Conservation (phyloP, 164 flowering plant species). For the Dillenia suffruticosa region DNA sequence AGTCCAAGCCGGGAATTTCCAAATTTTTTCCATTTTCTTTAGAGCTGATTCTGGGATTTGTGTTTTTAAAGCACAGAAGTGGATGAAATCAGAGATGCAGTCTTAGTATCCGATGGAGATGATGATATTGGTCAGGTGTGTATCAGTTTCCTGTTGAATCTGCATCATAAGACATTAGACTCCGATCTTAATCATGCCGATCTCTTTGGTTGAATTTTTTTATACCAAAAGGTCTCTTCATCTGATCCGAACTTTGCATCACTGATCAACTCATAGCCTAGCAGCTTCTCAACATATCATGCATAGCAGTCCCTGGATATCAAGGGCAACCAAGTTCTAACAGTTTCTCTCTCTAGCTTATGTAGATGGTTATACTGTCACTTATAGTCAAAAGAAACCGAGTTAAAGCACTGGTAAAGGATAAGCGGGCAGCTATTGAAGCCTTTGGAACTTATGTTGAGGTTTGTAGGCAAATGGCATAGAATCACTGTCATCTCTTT, state of each 20-base stretch:
- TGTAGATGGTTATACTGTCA: conserved; percentile 81
- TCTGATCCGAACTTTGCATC: too few species aligned
- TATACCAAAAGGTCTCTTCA: too few species aligned
- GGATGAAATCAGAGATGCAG: conserved; percentile 75
- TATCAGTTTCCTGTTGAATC: neutral
- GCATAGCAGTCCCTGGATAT: too few species aligned
- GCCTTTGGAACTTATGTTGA: conserved; percentile 95
- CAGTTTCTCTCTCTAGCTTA: conserved; percentile 16
- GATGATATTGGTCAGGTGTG: conserved; percentile 90
- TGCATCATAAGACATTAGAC: too few species aligned
- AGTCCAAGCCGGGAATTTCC: neutral
- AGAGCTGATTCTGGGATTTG: neutral
- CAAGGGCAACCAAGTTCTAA: too few species aligned
- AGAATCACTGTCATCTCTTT: neutral
- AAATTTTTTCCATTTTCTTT: neutral
- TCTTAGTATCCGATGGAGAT: conserved; percentile 90
- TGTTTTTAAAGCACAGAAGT: conserved; percentile 27
- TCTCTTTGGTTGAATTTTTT: too few species aligned
- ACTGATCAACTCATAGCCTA: too few species aligned
- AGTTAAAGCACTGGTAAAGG: conserved; percentile 85
- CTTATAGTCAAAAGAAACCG: conserved; percentile 72
- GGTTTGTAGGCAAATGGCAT: conserved; percentile 29
- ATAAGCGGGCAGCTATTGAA: conserved; percentile 72
- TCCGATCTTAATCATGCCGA: too few species aligned
- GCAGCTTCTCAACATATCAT: too few species aligned